These are phyloP conservation scores for Penicillium concentricum DNA, from an alignment of 2,329 filamentous ascomycete species.

Conservation along the genomic window DNA sequence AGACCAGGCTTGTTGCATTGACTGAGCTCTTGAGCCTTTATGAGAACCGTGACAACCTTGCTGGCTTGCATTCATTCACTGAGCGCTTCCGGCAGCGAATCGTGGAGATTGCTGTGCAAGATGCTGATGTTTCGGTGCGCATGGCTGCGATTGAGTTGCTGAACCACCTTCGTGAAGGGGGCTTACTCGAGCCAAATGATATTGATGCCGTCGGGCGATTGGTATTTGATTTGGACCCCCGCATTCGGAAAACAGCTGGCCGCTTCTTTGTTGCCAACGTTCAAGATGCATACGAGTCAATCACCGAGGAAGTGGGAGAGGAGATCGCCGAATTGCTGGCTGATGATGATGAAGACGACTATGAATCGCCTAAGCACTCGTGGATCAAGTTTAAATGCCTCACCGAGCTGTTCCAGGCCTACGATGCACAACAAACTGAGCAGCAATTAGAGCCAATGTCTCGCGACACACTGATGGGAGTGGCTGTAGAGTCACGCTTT, in stretches of 20 bases:
- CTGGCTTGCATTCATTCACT: constrained; percentile 80
- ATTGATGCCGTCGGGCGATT: constrained; percentile 84
- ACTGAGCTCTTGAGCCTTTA: constrained; percentile 79
- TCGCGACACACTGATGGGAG: constrained; percentile 54
- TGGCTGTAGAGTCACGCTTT: constrained; percentile 74
- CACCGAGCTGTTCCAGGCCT: constrained; percentile 76
- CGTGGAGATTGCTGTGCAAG: constrained; percentile 87
- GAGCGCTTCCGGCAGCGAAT: constrained; percentile 84
- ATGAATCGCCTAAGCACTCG: constrained; percentile 70
- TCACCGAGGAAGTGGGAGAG: constrained; percentile 80
- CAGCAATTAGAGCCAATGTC: constrained; percentile 26
- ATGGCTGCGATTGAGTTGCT: constrained; percentile 78
- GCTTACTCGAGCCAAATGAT: constrained; percentile 85
- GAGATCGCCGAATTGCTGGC: constrained; percentile 73
- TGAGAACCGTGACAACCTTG: constrained; percentile 74
- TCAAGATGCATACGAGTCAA: constrained; percentile 73
- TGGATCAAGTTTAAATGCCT: constrained; percentile 94
- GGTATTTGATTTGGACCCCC: constrained; percentile 81
- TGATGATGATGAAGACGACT: constrained; percentile 69
- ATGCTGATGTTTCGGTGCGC: constrained; percentile 77
- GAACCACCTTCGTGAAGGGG: constrained; percentile 76
- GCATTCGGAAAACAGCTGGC: constrained; percentile 84
- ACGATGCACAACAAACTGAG: constrained; percentile 64
- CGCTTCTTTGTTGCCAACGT: constrained; percentile 89
- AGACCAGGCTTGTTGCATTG: constrained; percentile 80